Percentiles rank a stretch among this genome's conserved stretches.
These are phyloP conservation scores for Salix suchowensis DNA, from an alignment of 345 rosid species.

Conservation along the genomic window DNA sequence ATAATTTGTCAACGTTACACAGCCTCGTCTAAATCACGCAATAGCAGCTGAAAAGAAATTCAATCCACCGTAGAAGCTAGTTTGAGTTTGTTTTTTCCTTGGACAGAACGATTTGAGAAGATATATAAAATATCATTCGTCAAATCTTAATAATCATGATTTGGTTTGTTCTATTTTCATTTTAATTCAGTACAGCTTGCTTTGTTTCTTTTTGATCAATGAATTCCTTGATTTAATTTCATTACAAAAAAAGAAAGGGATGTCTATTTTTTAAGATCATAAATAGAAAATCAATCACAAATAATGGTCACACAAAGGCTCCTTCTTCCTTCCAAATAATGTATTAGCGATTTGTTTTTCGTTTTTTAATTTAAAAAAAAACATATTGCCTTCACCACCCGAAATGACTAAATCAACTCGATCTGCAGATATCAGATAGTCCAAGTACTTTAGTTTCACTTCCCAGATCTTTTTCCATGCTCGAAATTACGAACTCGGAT, in stretches of 20 bases:
- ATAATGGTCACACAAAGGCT: background rate
- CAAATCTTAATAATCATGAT: too few species aligned
- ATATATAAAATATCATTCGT: too few species aligned
- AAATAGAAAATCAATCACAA: background rate
- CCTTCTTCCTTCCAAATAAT: background rate
- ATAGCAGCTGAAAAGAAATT: too few species aligned
- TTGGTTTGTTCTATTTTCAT: too few species aligned
- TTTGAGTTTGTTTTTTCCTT: background rate
- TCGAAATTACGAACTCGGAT: background rate
- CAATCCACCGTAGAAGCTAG: background rate
- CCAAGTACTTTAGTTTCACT: background rate
- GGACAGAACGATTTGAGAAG: background rate
- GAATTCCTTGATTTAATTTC: background rate
- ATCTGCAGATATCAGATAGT: background rate
- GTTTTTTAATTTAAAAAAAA: too few species aligned
- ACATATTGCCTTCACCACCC: background rate
- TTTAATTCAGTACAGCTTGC: too few species aligned
- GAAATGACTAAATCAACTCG: background rate
- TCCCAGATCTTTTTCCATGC: background rate
- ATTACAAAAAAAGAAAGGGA: too few species aligned
- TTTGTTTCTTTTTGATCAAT: too few species aligned
- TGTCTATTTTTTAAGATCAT: too few species aligned
- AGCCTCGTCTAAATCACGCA: background rate
- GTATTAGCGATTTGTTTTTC: background rate
- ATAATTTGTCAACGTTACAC: background rate